Conservation (phyloP, 1,139 yeast genomes). For the Geotrichum carabidarum region DNA sequence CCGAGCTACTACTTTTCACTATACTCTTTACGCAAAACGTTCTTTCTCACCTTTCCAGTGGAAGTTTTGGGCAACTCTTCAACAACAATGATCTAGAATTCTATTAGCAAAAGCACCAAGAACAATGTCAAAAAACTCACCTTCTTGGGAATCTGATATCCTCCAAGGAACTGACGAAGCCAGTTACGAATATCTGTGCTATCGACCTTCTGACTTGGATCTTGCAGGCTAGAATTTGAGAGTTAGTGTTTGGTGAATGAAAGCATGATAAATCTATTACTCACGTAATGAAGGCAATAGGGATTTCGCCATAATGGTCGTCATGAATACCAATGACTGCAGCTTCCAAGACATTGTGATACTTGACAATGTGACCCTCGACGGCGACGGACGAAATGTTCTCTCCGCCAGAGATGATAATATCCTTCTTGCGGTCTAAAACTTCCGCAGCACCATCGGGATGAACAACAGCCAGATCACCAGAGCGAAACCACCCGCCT, state of each 20-base stretch:
- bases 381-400: conserved; percentile 74
- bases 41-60: conserved; percentile 38
- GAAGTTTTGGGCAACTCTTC: conserved; percentile 37
- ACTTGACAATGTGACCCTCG: conserved; percentile 56
- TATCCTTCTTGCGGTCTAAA: conserved; percentile 72
- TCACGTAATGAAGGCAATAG: conserved; percentile 35
- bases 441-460: conserved; percentile 55
- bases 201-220: conserved; percentile 21
- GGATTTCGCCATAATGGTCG: conserved; percentile 38
- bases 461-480: conserved; percentile 64
- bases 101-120: conserved; percentile 5
- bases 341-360: conserved; percentile 36
- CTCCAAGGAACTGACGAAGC: conserved; percentile 33
- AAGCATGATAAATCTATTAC: no score
- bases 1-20: background rate
- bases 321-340: conserved; percentile 40
- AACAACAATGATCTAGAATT: conserved; percentile 25
- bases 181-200: conserved; percentile 27
- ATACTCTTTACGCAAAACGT: conserved; percentile 25
- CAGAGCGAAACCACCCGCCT: conserved; percentile 76
- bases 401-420: conserved; percentile 78
- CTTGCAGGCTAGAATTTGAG: conserved; percentile 20
- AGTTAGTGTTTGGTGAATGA: no score
- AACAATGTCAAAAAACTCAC: conserved; percentile 23
- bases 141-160: conserved; percentile 36